phyloP scores from a whole-genome alignment of 2,329 filamentous ascomycete genomes.

The Lachnellula cervina region DNA sequence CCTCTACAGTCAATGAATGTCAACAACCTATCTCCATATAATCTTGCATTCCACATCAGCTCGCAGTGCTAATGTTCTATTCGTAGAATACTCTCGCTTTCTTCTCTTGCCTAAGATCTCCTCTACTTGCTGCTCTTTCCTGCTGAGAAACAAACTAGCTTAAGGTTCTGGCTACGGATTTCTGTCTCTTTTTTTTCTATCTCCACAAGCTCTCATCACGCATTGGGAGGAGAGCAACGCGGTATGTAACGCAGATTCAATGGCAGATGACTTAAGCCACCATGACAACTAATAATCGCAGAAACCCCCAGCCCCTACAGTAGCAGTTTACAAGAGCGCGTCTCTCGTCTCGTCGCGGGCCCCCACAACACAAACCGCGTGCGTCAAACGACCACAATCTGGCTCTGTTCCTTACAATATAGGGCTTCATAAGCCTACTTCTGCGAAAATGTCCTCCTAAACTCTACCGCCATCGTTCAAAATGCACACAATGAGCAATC shows the following conservation, averaged over 20 bases:
- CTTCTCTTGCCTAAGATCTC: not conserved
- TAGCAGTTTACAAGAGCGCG: not conserved
- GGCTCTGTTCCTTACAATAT: not conserved
- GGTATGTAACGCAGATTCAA: not conserved
- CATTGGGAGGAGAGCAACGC: not conserved
- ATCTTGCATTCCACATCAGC: not conserved
- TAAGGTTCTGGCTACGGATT: not conserved
- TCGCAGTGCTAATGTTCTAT: not conserved
- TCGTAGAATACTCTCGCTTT: not conserved
- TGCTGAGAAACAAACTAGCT: not conserved
- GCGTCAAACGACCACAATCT: not conserved
- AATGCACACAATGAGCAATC: slow-evolving; percentile 17
- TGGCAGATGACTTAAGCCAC: not conserved
- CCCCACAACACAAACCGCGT: not conserved
- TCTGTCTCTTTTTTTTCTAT: not conserved
- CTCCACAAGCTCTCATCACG: not conserved
- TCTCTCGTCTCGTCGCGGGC: not conserved
- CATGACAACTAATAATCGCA: not conserved
- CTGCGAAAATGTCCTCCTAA: not conserved
- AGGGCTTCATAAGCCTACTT: not conserved
- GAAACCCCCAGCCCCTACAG: not conserved
- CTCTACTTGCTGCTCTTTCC: not conserved
- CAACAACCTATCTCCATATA: slow-evolving; percentile 1
- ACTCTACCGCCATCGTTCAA: not conserved
- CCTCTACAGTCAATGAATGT: slow-evolving; percentile 4